Conservation (phyloP, 805 yeast genomes). For the Yamadazyma sp. region DNA sequence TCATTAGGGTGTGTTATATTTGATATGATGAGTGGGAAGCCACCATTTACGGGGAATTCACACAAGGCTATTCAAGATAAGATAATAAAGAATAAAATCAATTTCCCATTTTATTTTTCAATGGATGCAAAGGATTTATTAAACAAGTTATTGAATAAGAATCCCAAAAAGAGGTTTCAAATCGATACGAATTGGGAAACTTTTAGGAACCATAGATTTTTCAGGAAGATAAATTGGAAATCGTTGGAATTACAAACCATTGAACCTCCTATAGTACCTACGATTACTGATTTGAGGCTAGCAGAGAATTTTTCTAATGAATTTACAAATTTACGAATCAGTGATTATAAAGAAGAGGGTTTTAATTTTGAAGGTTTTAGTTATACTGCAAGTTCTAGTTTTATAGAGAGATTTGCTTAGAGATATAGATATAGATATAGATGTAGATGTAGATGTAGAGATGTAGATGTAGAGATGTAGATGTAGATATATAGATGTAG, state of each 20-base stretch:
- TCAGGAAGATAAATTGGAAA: slow-evolving; percentile 37
- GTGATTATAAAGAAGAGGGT: slow-evolving; percentile 17
- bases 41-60: slow-evolving; percentile 43
- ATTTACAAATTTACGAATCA: slow-evolving; percentile 44
- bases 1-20: slow-evolving; percentile 43
- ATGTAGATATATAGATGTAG: no score
- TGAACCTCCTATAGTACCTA: slow-evolving; percentile 40
- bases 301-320: slow-evolving; percentile 45
- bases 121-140: slow-evolving; percentile 42
- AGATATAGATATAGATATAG: no score
- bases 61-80: slow-evolving; percentile 39
- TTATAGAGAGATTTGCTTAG: slow-evolving; percentile 14
- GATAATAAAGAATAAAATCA: slow-evolving; percentile 31
- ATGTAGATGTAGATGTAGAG: no score
- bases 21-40: slow-evolving; percentile 43
- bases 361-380: slow-evolving; percentile 27
- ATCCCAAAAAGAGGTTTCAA: slow-evolving; percentile 35
- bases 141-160: slow-evolving; percentile 34
- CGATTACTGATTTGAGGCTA: slow-evolving; percentile 41
- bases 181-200: slow-evolving; percentile 32
- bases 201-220: slow-evolving; percentile 36
- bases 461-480: no score
- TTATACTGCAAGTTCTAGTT: slow-evolving; percentile 32
- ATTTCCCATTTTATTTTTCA: slow-evolving; percentile 38
- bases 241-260: slow-evolving; percentile 26